Base-by-base conservation (phyloP, 2,329 filamentous ascomycete species). In the Colletotrichum chlorophyti region DNA sequence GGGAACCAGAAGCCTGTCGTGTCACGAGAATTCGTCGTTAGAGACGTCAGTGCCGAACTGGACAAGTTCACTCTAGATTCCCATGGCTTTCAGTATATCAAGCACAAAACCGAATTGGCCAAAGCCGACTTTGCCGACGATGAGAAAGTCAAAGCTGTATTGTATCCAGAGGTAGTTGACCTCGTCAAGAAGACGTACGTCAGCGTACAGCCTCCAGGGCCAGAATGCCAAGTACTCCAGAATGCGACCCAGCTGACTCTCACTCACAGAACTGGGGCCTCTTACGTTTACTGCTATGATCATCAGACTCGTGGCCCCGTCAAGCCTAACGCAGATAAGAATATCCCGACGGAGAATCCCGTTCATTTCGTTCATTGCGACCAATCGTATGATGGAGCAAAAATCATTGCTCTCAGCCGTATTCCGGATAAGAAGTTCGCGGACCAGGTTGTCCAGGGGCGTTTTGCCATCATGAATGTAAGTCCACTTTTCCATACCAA, bases 51-150 rank as follows among this genome's bases (percentile, higher is more conserved):
- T 34, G 85, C 86, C 0, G 86, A 90, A 65, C 84, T 89, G 48
- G 86, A 89, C 60, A 86, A 89, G 65, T 89, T 86, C 0, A 71
- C 77, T 6, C 74, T 75, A 21, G 83, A 84, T 0, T 83, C 85
- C 0, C 77, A 73, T 6, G 74, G 76, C 58, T 82, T 87, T 15
- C 86, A 90, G 0, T 71, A 73, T 14, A 70, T 80, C 9, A 85
- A 86, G 62, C 74, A 87, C 41, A 72, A 79, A 0, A 74, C 68
- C 1, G 73, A 68, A 1, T 31, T 35, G 15, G 83, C 88, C 58
- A 84, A 85, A 0, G 15, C 26, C 5, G 81, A 83, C 9, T 69
- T 74, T 51, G 71, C 88, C 0, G 76, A 88, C 3, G 70, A 80
- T 55, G 80, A 77, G 77, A 76, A 41, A 79, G 80, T 42, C 65